These are phyloP conservation scores for Kuraishia cidri DNA, from an alignment of 805 yeast species.

Conservation along the genomic window DNA sequence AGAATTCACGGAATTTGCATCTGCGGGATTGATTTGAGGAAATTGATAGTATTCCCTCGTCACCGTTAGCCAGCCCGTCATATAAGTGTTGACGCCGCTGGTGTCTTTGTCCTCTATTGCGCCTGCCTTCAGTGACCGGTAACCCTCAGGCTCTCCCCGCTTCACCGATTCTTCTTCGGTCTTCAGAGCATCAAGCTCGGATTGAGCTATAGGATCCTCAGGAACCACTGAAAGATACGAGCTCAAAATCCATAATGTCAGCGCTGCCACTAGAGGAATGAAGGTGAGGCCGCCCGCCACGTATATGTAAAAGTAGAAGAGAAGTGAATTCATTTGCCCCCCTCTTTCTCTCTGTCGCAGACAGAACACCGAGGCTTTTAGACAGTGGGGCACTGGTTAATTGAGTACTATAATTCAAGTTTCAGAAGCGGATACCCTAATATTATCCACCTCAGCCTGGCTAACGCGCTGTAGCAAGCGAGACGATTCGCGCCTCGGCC, in stretches of 20 bases:
- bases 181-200: conserved; percentile 15
- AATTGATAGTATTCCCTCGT: conserved; percentile 64
- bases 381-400: too few relatives aligned
- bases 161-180: conserved; percentile 17
- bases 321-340: not conserved
- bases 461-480: too few relatives aligned
- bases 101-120: conserved; percentile 50
- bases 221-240: conserved; percentile 20
- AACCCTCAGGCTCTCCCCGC: conserved; percentile 16
- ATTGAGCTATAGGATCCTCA: conserved; percentile 10
- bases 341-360: too few relatives aligned
- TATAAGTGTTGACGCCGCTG: conserved; percentile 56
- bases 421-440: too few relatives aligned
- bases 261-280: conserved; percentile 44
- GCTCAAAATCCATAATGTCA: conserved; percentile 28
- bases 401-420: too few relatives aligned
- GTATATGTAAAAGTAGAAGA: conserved; percentile 26
- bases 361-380: too few relatives aligned
- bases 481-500: too few relatives aligned
- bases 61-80: conserved; percentile 78
- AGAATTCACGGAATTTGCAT: conserved; percentile 5
- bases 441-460: too few relatives aligned
- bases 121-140: conserved; percentile 40
- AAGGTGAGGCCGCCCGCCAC: conserved; percentile 78
- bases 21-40: conserved; percentile 25